Evolutionary conservation across 2,329 filamentous ascomycete species (phyloP).

Genomic region (Fusarium dimerum): DNA sequence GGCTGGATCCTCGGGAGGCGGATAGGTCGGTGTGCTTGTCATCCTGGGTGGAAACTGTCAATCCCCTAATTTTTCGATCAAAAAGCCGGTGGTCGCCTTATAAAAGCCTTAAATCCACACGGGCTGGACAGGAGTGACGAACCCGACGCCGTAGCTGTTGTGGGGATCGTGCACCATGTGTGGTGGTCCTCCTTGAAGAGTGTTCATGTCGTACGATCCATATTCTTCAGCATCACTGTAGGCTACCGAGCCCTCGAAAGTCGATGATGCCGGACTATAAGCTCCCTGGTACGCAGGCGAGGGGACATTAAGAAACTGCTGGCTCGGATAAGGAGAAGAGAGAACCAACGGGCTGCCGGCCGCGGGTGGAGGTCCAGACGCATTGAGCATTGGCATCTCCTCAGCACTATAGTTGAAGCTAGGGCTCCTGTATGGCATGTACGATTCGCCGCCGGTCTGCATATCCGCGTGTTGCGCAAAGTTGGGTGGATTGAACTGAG

Average conservation of each 20-base stretch:
- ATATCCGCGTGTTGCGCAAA: constrained; percentile 52
- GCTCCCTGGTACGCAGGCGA: constrained; percentile 59
- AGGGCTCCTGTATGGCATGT: constrained; percentile 56
- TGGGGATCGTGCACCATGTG: constrained; percentile 47
- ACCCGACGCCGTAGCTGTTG: constrained; percentile 52
- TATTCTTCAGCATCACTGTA: constrained; percentile 66
- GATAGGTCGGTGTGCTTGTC: constrained; percentile 46
- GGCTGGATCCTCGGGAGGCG: constrained; percentile 44
- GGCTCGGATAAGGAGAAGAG: constrained; percentile 55
- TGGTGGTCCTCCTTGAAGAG: constrained; percentile 46
- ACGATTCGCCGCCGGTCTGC: constrained; percentile 43
- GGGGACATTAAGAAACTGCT: constrained; percentile 64
- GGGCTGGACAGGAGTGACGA: constrained; percentile 64
- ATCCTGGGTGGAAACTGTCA: constrained; percentile 57
- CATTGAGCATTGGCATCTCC: constrained; percentile 57
- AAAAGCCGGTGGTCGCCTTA: constrained; percentile 41
- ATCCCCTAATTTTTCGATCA: constrained; percentile 48
- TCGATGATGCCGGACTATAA: constrained; percentile 65
- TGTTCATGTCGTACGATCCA: constrained; percentile 48
- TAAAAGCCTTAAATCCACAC: constrained; percentile 57
- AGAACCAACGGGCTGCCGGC: constrained; percentile 57
- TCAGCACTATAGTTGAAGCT: constrained; percentile 66
- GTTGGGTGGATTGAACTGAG: constrained; percentile 58
- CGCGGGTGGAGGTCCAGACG: constrained; percentile 43
- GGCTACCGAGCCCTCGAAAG: constrained; percentile 60